Evolutionary conservation across 1,139 yeast species (phyloP).

Genomic region (Sugiyamaella grinbergsii): DNA sequence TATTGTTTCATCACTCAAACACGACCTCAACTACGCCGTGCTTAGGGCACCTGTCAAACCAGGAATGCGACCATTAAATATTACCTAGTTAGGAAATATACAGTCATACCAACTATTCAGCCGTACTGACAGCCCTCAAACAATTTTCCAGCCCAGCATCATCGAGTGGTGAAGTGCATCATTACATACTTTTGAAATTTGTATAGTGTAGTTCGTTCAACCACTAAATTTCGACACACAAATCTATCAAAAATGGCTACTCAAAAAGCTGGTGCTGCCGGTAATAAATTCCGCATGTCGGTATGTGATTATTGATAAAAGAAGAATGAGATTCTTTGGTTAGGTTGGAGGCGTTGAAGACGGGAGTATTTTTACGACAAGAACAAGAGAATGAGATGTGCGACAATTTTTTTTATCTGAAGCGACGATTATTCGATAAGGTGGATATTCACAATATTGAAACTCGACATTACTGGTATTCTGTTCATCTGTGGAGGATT

Average conservation of each 20-base stretch:
- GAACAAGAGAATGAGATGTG: no score
- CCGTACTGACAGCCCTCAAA: conserved; percentile 4
- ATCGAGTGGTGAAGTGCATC: conserved; percentile 16
- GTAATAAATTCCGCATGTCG: conserved; percentile 99
- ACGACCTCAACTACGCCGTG: neutral
- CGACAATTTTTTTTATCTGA: neutral
- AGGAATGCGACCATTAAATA: neutral
- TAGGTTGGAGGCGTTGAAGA: neutral
- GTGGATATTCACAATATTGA: neutral
- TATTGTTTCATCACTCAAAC: neutral
- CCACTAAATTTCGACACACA: conserved; percentile 20
- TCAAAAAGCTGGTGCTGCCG: conserved; percentile 77
- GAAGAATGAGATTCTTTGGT: neutral
- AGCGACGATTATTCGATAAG: neutral
- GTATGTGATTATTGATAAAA: conserved; percentile 55
- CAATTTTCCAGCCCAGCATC: conserved; percentile 11
- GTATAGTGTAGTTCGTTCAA: conserved; percentile 19
- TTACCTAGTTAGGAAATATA: conserved; percentile 9
- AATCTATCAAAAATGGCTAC: conserved; percentile 31
- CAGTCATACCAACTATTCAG: neutral
- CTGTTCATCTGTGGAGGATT: no score
- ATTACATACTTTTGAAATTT: conserved; percentile 12
- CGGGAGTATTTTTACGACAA: neutral
- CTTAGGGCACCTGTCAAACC: neutral
- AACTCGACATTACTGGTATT: neutral